phyloP scores from a whole-genome alignment of 352 stramenopile species.

The Achlya hypogyna region DNA sequence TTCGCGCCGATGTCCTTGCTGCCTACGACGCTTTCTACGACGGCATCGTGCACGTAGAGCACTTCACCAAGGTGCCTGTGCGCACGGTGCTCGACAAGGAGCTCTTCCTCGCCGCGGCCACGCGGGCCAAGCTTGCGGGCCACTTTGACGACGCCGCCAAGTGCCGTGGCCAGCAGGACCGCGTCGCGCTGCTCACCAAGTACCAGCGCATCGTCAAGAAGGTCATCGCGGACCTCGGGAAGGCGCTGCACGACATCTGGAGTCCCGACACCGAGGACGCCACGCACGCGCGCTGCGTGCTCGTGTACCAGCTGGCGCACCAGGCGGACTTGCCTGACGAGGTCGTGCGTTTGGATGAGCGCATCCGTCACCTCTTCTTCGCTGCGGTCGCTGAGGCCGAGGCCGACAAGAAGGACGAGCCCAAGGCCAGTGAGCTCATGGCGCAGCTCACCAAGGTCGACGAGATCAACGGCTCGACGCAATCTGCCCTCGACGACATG shows the following conservation, averaged over 20 bases:
- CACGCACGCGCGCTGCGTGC: not conserved
- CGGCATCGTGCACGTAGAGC: not conserved
- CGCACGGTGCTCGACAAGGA: not conserved
- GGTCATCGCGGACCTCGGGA: not conserved
- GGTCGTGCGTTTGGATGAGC: not conserved
- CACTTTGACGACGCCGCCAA: not conserved
- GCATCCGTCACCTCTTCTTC: not conserved
- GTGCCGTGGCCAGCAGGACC: not conserved
- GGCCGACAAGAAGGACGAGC: not conserved
- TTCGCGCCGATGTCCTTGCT: not conserved
- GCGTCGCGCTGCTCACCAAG: not conserved
- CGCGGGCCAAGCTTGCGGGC: not conserved
- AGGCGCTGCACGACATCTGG: constrained; percentile 3
- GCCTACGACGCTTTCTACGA: not conserved
- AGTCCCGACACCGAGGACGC: not conserved
- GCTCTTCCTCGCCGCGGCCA: not conserved
- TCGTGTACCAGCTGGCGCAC: constrained; percentile 7
- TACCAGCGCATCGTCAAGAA: not conserved
- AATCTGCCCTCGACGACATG: not conserved
- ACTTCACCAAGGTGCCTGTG: not conserved
- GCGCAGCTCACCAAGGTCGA: not conserved
- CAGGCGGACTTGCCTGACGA: not conserved
- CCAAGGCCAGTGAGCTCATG: constrained; percentile 1
- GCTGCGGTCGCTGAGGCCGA: not conserved
- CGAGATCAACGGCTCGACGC: not conserved